These are phyloP conservation scores for Saccharum hybrid DNA, from an alignment of 202 grass and related monocot species.

Conservation along the genomic window DNA sequence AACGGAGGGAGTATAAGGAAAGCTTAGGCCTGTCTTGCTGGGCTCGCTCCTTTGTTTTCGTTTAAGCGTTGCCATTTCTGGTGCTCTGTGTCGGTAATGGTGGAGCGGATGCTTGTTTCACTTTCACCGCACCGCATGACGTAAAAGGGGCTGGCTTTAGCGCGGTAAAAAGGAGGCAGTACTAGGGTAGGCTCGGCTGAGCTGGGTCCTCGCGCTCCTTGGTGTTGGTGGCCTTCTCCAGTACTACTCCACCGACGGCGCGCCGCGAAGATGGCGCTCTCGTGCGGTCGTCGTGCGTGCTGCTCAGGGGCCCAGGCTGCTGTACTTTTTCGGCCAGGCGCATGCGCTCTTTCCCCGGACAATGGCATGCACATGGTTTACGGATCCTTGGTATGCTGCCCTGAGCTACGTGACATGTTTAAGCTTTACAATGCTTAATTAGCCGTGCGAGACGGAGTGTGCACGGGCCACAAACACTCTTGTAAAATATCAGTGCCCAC, in stretches of 20 bases:
- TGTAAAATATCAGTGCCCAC: too few species aligned
- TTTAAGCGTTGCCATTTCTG: constrained; percentile 7
- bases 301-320: not conserved
- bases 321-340: not conserved
- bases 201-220: too few species aligned
- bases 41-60: not conserved
- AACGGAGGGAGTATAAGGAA: too few species aligned
- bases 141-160: not conserved
- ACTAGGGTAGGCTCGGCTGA: not conserved
- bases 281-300: not conserved
- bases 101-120: not conserved
- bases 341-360: not conserved
- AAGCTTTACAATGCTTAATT: not conserved
- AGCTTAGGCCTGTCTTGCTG: constrained; percentile 9
- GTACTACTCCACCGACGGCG: too few species aligned
- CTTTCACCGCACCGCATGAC: too few species aligned
- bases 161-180: not conserved
- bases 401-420: not conserved
- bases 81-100: constrained; percentile 18
- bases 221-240: not conserved
- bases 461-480: not conserved
- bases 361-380: constrained; percentile 6
- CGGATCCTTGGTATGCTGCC: not conserved
- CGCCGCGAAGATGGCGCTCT: not conserved
- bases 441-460: not conserved